Conservation (phyloP, 441 rosid genomes). For the Pelargonium citronellum region DNA sequence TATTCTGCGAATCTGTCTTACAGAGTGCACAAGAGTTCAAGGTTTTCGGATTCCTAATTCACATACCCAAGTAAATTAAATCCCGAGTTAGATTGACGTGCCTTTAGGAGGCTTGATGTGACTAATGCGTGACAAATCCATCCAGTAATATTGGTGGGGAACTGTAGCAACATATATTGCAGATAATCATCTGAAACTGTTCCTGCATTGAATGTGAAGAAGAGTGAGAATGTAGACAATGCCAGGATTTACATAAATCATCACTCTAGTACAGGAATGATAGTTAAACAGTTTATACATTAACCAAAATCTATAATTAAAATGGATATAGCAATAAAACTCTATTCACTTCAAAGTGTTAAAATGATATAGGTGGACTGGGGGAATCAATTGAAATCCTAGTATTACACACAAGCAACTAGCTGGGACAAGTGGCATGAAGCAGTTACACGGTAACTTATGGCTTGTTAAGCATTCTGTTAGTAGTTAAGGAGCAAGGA, state of each 20-base stretch:
- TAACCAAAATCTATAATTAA: not conserved
- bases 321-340: not conserved
- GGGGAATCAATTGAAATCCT: no score
- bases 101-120: slow-evolving; percentile 95
- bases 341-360: not conserved
- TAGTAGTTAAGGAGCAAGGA: no score
- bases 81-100: slow-evolving; percentile 49
- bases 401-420: no score
- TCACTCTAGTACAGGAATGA: not conserved
- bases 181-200: slow-evolving; percentile 92
- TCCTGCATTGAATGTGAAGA: slow-evolving; percentile 37
- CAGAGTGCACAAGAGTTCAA: not conserved
- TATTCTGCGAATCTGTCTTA: no score
- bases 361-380: no score
- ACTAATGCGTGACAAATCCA: slow-evolving; percentile 90
- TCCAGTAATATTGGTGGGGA: slow-evolving; percentile 90
- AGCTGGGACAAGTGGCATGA: no score
- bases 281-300: not conserved
- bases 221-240: slow-evolving; percentile 15
- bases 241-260: not conserved
- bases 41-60: slow-evolving; percentile 15
- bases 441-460: no score
- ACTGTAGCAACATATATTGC: slow-evolving; percentile 81
- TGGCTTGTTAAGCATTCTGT: no score
- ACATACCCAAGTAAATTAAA: slow-evolving; percentile 32